Base-by-base conservation (phyloP, 495 filamentous ascomycete species). In the Aspergillus nanangensis region DNA sequence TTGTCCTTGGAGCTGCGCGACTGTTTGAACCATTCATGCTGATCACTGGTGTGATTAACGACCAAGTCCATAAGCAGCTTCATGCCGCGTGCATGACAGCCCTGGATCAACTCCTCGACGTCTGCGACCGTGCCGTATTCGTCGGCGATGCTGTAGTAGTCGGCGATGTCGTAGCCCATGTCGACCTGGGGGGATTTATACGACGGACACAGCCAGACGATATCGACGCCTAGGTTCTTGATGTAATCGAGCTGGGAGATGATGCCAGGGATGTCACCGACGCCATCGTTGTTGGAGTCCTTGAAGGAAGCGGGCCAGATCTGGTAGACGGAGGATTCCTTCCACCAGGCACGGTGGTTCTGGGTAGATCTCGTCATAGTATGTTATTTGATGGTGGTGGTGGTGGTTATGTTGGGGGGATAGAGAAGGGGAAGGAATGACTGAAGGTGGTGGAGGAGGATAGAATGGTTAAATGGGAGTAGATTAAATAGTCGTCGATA, bases 41-140 rank as follows among this genome's bases (percentile, higher is more conserved):
- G 74, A 46, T 87, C 79, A n/a, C 77, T 83, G n/a, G 83, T 88
- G 60, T 90, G 87, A 52, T 90, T 90, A 29, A 88, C 77, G 0
- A 90, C 86, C 18, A 89, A 61, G 58, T 90, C 86, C 59, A 90
- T 77, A 11, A 89, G 69, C 21, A 89, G 57, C 55, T 79, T 85
- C 81, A 90, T 86, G 3, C 72, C 82, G 9, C 81, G 68, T 8
- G 62, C 43, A 44, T 80, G 70, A 10, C 75, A 66, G 10, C 71
- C 81, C 24, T 74, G 27, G 25, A 86, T 78, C 13, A 90, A 63
- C 15, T 61, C 59, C n/a, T 87, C 83, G 13, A 87, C 74, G 62
- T 90, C 83, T 29, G 62, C 69, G 36, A 89, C 63, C 22, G 78
- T 82, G 17, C 79, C 75, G 52, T 85, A 85, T 39, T 73, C 71